Base-by-base conservation (phyloP, 352 stramenopile genomes). In the Aphanomyces invadans region DNA sequence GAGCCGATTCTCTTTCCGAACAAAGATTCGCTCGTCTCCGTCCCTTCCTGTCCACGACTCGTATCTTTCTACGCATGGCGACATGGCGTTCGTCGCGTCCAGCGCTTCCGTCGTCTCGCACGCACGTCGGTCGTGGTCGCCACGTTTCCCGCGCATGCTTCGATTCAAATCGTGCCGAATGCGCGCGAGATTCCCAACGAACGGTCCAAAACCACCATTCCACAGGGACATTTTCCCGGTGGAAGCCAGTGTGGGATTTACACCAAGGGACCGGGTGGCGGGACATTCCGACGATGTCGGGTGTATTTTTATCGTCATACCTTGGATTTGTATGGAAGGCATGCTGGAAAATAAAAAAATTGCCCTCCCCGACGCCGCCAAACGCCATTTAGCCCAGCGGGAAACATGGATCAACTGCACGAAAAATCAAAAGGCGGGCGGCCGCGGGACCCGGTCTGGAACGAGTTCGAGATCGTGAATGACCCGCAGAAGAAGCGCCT, bases 361-460 rank as follows among this genome's bases (percentile, higher is more conserved):
- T 17, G 12, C n/a, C 11, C 26, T 29, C 10, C 10, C 10, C 11
- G 15, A 29, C 10, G n/a, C n/a, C 10, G n/a, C 15, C 49, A 57
- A 57, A 57, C 7, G 11, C 49, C 21, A 57, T 57, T 57, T 57
- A 33, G 21, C 49, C 49, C 49, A 57, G 19, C 15, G 44, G 44
- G 12, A 52, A 63, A 25, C 7, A 67, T 67, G 60, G 60, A 67
- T n/a, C 60, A 49, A 51, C 15, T 33, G 19, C 12, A 23, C 7
- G 33, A 49, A 36, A 67, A 67, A 32, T 25, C 60, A 15, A 67
- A 67, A 57, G 60, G 60, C 60, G 60, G 60, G 21, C 45, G 60
- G 17, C 60, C 60, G 39, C 60, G 60, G n/a, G 60, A 67, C 25
- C 38, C 38, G 28, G 44, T 67, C 33, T 67, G 60, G 60, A 51